Base-by-base conservation (phyloP, 306 rosid genomes). In the Prunus kanzakura region DNA sequence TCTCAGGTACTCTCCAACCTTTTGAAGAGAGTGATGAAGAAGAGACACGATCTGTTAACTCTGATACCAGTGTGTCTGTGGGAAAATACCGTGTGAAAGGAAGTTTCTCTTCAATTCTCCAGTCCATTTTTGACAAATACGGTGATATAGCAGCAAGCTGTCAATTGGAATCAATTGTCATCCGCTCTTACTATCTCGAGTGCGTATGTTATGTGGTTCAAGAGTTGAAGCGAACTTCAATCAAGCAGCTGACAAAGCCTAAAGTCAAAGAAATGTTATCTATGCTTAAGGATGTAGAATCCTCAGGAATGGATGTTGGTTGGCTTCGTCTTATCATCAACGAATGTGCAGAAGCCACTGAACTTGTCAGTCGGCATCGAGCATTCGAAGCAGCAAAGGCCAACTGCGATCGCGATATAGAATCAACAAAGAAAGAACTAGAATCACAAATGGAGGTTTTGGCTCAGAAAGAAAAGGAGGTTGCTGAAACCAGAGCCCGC, bases 201-300 rank as follows among this genome's bases (percentile, higher is more conserved):
- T 89, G 97, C 18, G 93, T 94, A 5, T 94, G 98, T 81, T 86
- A 80, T 68, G 91, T 91, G 66, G 85, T 94, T 58, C 93, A 89
- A 84, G 96, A 91, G 82, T 73, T 94, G 72, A 88, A 89, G 35
- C 79, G 82, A 65, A 77, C 81, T 11, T 77, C 89, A 3, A 46
- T 73, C 32, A 78, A 55, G 68, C 85, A 84, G 35, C 80, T 91
- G n/a, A 86, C 85, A 16, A 82, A 84, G 65, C 61, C 91, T 65
- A 94, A 87, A 85, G 71, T 89, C 71, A 86, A 79, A 81, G 94
- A 94, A 70, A 78, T 94, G 67, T 55, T 29, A 56, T 91, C 92
- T 5, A 91, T 94, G 78, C 84, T 94, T n/a, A 94, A 91, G 83
- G 98, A 94, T 80, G 93, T 86, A 3, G 97, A 94, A 79, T 82